Conservation (phyloP, 768 basidiomycete genomes). For the Boletus edulis region DNA sequence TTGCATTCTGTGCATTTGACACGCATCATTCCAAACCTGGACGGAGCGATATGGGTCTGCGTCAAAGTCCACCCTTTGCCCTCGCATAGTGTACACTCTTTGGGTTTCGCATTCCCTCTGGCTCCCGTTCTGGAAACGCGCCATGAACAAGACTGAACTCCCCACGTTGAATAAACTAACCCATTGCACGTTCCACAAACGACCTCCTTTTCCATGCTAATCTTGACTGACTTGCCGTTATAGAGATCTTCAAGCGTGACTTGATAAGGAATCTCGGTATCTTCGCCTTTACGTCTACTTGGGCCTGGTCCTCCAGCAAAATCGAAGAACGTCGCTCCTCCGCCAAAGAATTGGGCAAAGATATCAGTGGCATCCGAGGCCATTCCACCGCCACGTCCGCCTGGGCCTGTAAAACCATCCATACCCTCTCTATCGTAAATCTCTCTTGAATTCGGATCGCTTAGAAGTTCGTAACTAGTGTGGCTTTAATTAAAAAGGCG, state of each 20-base stretch:
- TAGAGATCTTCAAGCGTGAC: constrained; percentile 92
- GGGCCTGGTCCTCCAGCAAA: constrained; percentile 54
- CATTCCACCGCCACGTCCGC: constrained; percentile 46
- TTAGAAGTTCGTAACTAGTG: constrained; percentile 78
- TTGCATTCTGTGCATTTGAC: constrained; percentile 66
- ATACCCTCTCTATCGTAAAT: constrained; percentile 75
- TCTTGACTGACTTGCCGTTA: constrained; percentile 83
- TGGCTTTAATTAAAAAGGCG: constrained; percentile 9
- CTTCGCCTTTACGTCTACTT: constrained; percentile 59
- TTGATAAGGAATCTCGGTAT: constrained; percentile 75
- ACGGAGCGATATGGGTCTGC: constrained; percentile 52
- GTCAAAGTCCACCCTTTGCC: constrained; percentile 77
- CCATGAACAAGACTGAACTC: constrained; percentile 1
- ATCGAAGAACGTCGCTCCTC: constrained; percentile 58
- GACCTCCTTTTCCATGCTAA: constrained; percentile 85
- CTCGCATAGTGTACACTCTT: constrained; percentile 74
- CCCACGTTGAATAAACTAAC: constrained; percentile 35
- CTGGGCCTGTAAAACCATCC: constrained; percentile 56
- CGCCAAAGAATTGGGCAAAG: constrained; percentile 73
- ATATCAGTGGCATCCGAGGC: constrained; percentile 55
- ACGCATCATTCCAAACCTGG: constrained; percentile 49
- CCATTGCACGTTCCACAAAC: constrained; percentile 81
- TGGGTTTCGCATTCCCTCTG: constrained; percentile 80
- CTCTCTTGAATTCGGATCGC: constrained; percentile 63
- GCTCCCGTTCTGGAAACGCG: constrained; percentile 66